These are phyloP conservation scores for Cercophora samala DNA, from an alignment of 495 filamentous ascomycete genomes.

Conservation along the genomic window DNA sequence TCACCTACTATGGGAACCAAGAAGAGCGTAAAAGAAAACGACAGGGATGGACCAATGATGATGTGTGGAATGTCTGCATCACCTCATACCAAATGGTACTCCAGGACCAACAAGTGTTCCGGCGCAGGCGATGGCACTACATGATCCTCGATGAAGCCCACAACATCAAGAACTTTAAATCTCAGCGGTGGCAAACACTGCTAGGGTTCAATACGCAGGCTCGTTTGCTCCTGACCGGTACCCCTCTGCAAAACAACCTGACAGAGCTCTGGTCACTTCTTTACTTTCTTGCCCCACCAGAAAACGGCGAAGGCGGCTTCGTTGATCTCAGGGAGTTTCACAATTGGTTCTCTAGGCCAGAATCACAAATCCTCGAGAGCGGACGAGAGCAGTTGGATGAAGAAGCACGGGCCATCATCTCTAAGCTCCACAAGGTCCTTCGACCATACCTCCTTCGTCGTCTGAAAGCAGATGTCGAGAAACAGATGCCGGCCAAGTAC, in stretches of 20 bases:
- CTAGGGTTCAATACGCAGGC: slow-evolving; percentile 86
- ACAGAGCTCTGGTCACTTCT: slow-evolving; percentile 96
- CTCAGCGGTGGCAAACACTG: slow-evolving; percentile 91
- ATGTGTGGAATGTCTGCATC: slow-evolving; percentile 93
- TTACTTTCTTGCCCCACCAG: slow-evolving; percentile 91
- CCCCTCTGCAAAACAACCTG: slow-evolving; percentile 94
- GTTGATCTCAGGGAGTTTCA: slow-evolving; percentile 89
- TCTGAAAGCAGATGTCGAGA: slow-evolving; percentile 96
- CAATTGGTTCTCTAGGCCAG: slow-evolving; percentile 87
- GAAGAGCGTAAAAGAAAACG: slow-evolving; percentile 91
- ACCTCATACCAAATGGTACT: slow-evolving; percentile 96
- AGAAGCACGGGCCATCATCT: slow-evolving; percentile 81
- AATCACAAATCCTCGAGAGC: slow-evolving; percentile 92
- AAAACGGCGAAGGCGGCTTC: slow-evolving; percentile 81
- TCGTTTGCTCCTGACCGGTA: slow-evolving; percentile 87
- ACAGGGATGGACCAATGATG: slow-evolving; percentile 83
- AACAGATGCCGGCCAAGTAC: slow-evolving; percentile 98
- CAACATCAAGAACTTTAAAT: slow-evolving; percentile 99
- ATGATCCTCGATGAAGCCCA: slow-evolving; percentile 98
- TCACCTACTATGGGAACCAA: slow-evolving; percentile 91
- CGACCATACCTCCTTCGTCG: slow-evolving; percentile 89
- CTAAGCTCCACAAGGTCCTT: slow-evolving; percentile 87
- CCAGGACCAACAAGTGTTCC: slow-evolving; percentile 89
- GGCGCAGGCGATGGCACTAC: slow-evolving; percentile 92
- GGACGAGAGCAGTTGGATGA: slow-evolving; percentile 91